phyloP scores from a whole-genome alignment of 805 yeast genomes.

The Lipomyces sp. region DNA sequence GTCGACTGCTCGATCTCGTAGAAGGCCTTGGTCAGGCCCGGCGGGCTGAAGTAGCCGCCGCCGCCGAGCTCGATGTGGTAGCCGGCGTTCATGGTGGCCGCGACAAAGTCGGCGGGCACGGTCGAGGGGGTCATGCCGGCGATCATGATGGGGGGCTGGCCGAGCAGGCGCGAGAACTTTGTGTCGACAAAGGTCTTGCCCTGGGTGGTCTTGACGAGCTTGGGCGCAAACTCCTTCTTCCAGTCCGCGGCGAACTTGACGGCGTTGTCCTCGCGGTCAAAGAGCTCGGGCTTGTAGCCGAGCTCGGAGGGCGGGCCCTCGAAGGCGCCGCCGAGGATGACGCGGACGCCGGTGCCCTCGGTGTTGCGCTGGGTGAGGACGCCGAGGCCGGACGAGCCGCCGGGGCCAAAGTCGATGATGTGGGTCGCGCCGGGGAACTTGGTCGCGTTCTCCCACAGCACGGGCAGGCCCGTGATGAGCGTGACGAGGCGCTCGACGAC shows the following conservation, averaged over 20 bases:
- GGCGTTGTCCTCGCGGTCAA: slow-evolving; percentile 61
- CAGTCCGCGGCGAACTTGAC: slow-evolving; percentile 86
- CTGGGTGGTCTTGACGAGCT: slow-evolving; percentile 64
- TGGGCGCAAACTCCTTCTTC: slow-evolving; percentile 85
- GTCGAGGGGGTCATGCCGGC: slow-evolving; percentile 99
- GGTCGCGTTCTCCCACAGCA: slow-evolving; percentile 92
- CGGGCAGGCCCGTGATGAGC: slow-evolving; percentile 84
- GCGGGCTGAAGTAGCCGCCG: slow-evolving; percentile 90
- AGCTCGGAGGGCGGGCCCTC: slow-evolving; percentile 73
- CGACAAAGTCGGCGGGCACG: slow-evolving; percentile 88
- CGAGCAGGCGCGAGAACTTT: slow-evolving; percentile 84
- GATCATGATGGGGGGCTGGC: slow-evolving; percentile 94
- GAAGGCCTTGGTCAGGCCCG: slow-evolving; percentile 69
- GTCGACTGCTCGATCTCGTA: slow-evolving; percentile 65
- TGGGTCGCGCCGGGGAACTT: slow-evolving; percentile 68
- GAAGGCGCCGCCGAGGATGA: slow-evolving; percentile 88
- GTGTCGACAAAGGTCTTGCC: slow-evolving; percentile 82
- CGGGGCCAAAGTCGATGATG: slow-evolving; percentile 96
- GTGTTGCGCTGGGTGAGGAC: slow-evolving; percentile 94
- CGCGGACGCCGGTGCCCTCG: slow-evolving; percentile 96
- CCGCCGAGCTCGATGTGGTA: slow-evolving; percentile 98
- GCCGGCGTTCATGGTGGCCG: slow-evolving; percentile 93
- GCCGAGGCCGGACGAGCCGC: slow-evolving; percentile 96
- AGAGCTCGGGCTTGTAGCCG: slow-evolving; percentile 94
- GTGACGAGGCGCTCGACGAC: slow-evolving; percentile 67